Evolutionary conservation across 148 eudicot genomes (phyloP).

Genomic region (Diospyros kaki): DNA sequence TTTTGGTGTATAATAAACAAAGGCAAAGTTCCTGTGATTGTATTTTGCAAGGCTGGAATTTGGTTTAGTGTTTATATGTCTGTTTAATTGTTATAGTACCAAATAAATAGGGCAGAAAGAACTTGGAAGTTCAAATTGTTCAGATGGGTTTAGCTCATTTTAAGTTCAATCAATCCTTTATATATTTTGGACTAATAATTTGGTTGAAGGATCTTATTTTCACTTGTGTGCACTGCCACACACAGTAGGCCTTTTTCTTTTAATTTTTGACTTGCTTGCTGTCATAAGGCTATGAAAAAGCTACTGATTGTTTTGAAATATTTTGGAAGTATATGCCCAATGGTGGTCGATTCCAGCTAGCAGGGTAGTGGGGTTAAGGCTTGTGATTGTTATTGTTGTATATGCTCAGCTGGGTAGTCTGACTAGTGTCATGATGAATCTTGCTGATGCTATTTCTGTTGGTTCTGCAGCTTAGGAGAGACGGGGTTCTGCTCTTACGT

Average conservation of each 20-base stretch:
- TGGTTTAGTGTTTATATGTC: background rate
- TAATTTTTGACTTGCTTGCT: too few species aligned
- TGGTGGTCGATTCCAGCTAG: too few species aligned
- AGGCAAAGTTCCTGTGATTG: background rate
- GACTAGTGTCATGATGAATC: background rate
- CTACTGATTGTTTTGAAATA: too few species aligned
- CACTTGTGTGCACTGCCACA: background rate
- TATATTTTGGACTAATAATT: too few species aligned
- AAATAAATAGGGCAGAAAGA: background rate
- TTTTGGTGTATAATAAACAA: background rate
- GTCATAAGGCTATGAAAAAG: too few species aligned
- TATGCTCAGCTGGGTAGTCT: too few species aligned
- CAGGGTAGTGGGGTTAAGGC: background rate
- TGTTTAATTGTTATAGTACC: background rate
- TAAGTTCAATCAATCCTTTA: too few species aligned
- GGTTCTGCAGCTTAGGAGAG: conserved; percentile 66
- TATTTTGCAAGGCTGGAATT: background rate
- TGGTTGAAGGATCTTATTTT: background rate
- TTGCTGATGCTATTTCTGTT: conserved; percentile 11
- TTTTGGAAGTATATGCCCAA: too few species aligned
- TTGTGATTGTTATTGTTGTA: too few species aligned
- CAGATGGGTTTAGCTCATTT: too few species aligned
- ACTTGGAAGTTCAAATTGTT: conserved; percentile 2
- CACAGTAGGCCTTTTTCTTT: too few species aligned
- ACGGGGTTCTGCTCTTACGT: conserved; percentile 71